Evolutionary conservation across 345 rosid species (phyloP).

Genomic region (Barbarea vulgaris): DNA sequence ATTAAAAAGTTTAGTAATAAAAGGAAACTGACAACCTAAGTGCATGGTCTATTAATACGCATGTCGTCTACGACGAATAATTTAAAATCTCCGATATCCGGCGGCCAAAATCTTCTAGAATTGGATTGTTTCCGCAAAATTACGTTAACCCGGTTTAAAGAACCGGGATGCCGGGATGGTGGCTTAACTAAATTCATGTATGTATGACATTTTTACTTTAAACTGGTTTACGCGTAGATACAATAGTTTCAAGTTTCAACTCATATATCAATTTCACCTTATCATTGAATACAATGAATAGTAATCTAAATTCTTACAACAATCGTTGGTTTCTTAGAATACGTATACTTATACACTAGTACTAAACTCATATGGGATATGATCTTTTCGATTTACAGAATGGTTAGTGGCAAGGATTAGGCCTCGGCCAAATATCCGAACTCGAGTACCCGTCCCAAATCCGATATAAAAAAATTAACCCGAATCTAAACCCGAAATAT

Average conservation of each 20-base stretch:
- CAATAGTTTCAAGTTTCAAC: background rate
- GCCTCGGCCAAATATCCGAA: too few species aligned
- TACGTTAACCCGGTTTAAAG: background rate
- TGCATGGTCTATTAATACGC: constrained; percentile 19
- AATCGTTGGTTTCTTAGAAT: too few species aligned
- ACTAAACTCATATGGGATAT: too few species aligned
- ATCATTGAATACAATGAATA: background rate
- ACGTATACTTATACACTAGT: too few species aligned
- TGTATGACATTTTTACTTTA: background rate
- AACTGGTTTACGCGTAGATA: background rate
- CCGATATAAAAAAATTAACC: too few species aligned
- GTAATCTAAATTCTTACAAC: too few species aligned
- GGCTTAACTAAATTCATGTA: background rate
- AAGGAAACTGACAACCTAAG: background rate
- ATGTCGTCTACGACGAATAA: constrained; percentile 10
- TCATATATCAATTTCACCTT: background rate
- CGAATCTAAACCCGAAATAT: too few species aligned
- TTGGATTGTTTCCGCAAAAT: background rate
- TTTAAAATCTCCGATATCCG: background rate
- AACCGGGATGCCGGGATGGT: background rate
- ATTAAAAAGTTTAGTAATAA: background rate
- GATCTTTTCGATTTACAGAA: too few species aligned
- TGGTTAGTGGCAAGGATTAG: background rate
- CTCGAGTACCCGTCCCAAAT: too few species aligned
- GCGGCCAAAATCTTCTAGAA: constrained; percentile 17